Conservation (phyloP, 768 basidiomycete genomes). For the Gyrodon lividus region DNA sequence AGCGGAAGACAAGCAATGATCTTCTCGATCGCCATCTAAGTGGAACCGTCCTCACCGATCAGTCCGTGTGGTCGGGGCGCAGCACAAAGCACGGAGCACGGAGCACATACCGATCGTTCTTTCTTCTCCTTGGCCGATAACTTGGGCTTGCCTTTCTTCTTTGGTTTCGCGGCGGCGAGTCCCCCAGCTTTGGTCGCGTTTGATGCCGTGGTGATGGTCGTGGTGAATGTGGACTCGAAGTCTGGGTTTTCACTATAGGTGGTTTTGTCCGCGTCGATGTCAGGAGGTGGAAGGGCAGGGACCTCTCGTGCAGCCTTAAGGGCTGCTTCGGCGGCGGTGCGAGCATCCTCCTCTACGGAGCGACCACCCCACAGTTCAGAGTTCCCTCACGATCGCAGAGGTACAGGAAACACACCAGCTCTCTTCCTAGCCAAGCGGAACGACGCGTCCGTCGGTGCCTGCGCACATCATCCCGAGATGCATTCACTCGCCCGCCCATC, state of each 20-base stretch:
- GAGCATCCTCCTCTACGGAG: conserved; percentile 56
- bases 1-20: conserved; percentile 77
- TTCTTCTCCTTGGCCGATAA: conserved; percentile 80
- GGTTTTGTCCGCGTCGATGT: conserved; percentile 31
- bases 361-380: not conserved
- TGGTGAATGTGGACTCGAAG: conserved; percentile 36
- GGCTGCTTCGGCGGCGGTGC: conserved; percentile 50
- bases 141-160: conserved; percentile 63
- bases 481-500: not conserved
- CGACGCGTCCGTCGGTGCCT: conserved; percentile 63
- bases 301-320: conserved; percentile 35
- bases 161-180: conserved; percentile 42
- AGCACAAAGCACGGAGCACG: not conserved
- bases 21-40: conserved; percentile 61
- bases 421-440: conserved; percentile 58
- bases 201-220: conserved; percentile 27
- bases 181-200: conserved; percentile 35
- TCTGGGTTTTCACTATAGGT: conserved; percentile 29
- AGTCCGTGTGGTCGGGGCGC: not conserved
- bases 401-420: conserved; percentile 46
- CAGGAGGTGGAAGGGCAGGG: conserved; percentile 28
- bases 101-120: conserved; percentile 61
- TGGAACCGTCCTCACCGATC: not conserved
- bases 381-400: not conserved
- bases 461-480: not conserved